Conservation (phyloP, 805 yeast species). For the Torulaspora indica region DNA sequence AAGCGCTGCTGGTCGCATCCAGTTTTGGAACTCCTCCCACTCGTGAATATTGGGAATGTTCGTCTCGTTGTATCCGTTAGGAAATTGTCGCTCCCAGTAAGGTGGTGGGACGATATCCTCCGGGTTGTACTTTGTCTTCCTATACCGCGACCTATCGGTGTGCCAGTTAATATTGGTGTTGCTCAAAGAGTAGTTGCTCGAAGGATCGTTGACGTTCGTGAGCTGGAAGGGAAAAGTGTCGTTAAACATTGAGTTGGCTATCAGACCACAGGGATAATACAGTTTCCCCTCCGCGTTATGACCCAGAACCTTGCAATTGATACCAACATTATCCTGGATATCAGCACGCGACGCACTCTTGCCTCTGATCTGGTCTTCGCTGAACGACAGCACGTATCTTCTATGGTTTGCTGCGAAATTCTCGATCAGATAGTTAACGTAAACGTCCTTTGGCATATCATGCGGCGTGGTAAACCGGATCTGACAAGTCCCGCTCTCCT, state of each 20-base stretch:
- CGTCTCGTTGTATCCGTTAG: slow-evolving; percentile 81
- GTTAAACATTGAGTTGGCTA: slow-evolving; percentile 88
- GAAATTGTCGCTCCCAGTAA: slow-evolving; percentile 75
- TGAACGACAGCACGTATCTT: slow-evolving; percentile 83
- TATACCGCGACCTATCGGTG: slow-evolving; percentile 66
- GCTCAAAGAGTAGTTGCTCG: slow-evolving; percentile 37
- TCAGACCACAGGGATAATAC: slow-evolving; percentile 90
- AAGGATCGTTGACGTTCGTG: slow-evolving; percentile 36
- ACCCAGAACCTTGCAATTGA: slow-evolving; percentile 63
- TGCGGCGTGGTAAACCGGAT: slow-evolving; percentile 69
- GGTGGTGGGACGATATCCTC: slow-evolving; percentile 88
- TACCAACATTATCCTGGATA: slow-evolving; percentile 47
- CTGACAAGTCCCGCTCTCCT: slow-evolving; percentile 58
- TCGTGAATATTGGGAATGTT: slow-evolving; percentile 70
- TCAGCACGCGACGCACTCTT: slow-evolving; percentile 51
- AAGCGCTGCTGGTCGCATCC: slow-evolving; percentile 91
- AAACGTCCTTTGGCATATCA: slow-evolving; percentile 69
- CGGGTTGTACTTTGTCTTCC: slow-evolving; percentile 63
- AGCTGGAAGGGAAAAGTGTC: slow-evolving; percentile 60
- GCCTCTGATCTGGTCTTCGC: slow-evolving; percentile 81
- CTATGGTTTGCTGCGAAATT: slow-evolving; percentile 93
- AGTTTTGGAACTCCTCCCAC: slow-evolving; percentile 86
- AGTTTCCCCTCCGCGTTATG: slow-evolving; percentile 50
- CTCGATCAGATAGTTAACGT: slow-evolving; percentile 74
- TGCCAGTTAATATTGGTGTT: slow-evolving; percentile 77